Evolutionary conservation across 2,329 filamentous ascomycete species (phyloP).

Genomic region (Scortechinia acanthostroma): DNA sequence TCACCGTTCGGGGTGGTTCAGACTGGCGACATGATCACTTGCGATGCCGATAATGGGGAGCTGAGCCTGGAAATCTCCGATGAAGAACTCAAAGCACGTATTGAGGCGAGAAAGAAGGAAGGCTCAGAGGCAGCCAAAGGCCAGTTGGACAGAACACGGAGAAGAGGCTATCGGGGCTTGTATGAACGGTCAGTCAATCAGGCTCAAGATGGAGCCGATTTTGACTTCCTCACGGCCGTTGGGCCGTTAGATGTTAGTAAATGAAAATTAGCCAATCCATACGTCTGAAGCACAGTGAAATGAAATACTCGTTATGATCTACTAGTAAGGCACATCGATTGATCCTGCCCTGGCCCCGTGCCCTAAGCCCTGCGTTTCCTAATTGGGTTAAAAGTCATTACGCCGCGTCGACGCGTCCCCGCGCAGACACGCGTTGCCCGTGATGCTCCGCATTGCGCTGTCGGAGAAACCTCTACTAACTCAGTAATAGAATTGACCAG

Average conservation of each 20-base stretch:
- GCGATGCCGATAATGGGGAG: constrained; percentile 29
- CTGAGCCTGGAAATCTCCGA: constrained; percentile 19
- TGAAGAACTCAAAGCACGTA: constrained; percentile 32
- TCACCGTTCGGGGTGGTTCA: constrained; percentile 36
- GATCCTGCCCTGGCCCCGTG: background rate
- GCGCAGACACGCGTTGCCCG: background rate
- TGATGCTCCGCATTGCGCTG: too few relatives aligned
- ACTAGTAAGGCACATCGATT: background rate
- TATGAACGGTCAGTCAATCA: constrained; percentile 54
- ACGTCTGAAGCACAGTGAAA: too few relatives aligned
- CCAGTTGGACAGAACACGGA: constrained; percentile 25
- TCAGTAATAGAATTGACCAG: too few relatives aligned
- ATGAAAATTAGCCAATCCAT: background rate
- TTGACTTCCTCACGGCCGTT: constrained; percentile 48
- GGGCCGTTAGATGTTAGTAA: constrained; percentile 11
- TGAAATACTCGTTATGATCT: too few relatives aligned
- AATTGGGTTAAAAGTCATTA: background rate
- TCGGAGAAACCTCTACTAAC: too few relatives aligned
- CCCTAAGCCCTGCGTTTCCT: background rate
- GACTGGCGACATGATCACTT: constrained; percentile 36
- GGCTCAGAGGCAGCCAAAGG: constrained; percentile 9
- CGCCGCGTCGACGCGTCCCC: constrained; percentile 1
- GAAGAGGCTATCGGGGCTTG: constrained; percentile 48
- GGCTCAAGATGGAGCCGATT: constrained; percentile 50
- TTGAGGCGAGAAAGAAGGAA: constrained; percentile 22